Conservation (phyloP, 805 yeast genomes). For the Hanseniaspora lindneri region DNA sequence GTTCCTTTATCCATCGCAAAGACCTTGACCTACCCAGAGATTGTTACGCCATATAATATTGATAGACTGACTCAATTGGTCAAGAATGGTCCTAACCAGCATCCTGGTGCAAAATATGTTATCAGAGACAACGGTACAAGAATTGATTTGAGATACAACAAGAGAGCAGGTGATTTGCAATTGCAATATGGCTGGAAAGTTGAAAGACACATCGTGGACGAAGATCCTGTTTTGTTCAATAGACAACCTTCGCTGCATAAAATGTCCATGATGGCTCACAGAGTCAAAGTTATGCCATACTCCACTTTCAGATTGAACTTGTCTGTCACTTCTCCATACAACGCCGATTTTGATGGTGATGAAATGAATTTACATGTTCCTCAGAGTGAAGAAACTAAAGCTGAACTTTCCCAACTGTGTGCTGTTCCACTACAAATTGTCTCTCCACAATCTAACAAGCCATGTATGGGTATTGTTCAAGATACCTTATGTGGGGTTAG, state of each 20-base stretch:
- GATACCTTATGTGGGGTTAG: conserved; percentile 96
- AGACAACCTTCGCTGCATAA: conserved; percentile 99
- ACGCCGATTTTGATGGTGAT: conserved; percentile 99
- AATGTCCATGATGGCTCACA: conserved; percentile 99
- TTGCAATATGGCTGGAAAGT: conserved; percentile 98
- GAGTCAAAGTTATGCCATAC: conserved; percentile 97
- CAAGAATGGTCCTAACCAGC: conserved; percentile 97
- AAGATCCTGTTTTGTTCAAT: conserved; percentile 93
- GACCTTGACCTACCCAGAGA: conserved; percentile 91
- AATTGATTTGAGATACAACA: conserved; percentile 91
- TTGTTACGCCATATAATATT: conserved; percentile 93
- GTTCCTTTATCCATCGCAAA: conserved; percentile 95
- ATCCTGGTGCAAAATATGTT: conserved; percentile 98
- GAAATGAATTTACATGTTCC: conserved; percentile 99
- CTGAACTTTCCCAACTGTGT: conserved; percentile 87
- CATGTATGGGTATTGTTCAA: conserved; percentile 99
- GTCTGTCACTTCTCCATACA: conserved; percentile 97
- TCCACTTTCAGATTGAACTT: conserved; percentile 92
- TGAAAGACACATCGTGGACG: conserved; percentile 94
- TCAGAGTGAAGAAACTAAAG: conserved; percentile 94
- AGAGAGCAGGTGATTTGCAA: conserved; percentile 96
- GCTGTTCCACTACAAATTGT: conserved; percentile 97
- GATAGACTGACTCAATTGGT: conserved; percentile 86
- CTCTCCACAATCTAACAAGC: conserved; percentile 96
- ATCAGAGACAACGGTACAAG: conserved; percentile 98